Conservation (phyloP, 108 stramenopile genomes). For the Cyclotella cryptica region DNA sequence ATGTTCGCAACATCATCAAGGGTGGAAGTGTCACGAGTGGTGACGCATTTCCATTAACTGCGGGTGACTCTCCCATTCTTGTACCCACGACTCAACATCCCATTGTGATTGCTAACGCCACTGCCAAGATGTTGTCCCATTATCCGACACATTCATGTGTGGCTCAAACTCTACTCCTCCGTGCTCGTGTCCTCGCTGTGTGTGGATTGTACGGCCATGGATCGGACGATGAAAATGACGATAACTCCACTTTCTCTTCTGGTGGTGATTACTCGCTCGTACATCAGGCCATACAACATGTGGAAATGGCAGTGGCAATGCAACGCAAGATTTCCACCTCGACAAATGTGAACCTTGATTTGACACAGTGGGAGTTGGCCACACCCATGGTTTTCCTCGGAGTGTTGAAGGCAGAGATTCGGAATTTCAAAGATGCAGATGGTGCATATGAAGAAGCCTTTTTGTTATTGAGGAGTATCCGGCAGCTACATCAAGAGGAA, state of each 20-base stretch:
- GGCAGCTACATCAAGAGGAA: slow-evolving; percentile 8
- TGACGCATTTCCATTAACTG: not conserved
- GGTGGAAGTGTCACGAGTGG: not conserved
- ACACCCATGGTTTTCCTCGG: slow-evolving; percentile 44
- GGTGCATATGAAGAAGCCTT: slow-evolving; percentile 48
- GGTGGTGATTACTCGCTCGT: slow-evolving; percentile 28
- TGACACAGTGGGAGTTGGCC: slow-evolving; percentile 35
- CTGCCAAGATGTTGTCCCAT: slow-evolving; percentile 39
- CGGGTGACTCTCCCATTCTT: not conserved
- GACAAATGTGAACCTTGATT: slow-evolving; percentile 8
- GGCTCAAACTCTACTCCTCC: slow-evolving; percentile 49
- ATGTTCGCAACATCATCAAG: slow-evolving; percentile 2
- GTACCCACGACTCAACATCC: slow-evolving; percentile 15
- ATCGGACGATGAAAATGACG: slow-evolving; percentile 3
- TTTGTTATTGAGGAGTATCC: slow-evolving; percentile 24
- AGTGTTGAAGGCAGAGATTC: slow-evolving; percentile 34
- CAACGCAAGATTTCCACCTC: slow-evolving; percentile 39
- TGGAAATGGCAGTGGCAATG: slow-evolving; percentile 54
- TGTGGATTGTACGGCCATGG: slow-evolving; percentile 35
- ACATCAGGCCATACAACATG: slow-evolving; percentile 45
- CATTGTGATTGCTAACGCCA: slow-evolving; percentile 44
- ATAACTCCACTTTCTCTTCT: not conserved
- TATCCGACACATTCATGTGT: slow-evolving; percentile 50
- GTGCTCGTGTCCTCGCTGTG: slow-evolving; percentile 44
- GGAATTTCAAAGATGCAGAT: slow-evolving; percentile 37